Evolutionary conservation across 805 yeast species (phyloP).

Genomic region (Candida hungchunana): DNA sequence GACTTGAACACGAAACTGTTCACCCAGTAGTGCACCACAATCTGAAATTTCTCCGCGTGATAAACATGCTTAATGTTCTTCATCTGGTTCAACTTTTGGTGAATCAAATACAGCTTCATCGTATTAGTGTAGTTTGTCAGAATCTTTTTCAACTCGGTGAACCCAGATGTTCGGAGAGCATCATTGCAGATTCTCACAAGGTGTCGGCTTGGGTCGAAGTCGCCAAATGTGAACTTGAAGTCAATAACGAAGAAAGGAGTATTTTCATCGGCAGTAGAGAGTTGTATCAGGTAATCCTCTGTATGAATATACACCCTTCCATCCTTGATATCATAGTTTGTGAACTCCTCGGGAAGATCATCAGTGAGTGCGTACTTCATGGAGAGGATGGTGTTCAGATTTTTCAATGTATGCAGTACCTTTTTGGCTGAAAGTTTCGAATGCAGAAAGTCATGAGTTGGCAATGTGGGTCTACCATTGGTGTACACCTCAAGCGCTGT

Average conservation of each 20-base stretch:
- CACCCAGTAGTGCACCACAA: constrained; percentile 65
- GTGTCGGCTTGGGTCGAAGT: constrained; percentile 28
- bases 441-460: constrained; percentile 56
- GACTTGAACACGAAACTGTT: constrained; percentile 42
- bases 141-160: constrained; percentile 51
- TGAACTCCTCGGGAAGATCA: constrained; percentile 57
- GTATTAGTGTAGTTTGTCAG: constrained; percentile 58
- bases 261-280: constrained; percentile 67
- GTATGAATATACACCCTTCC: constrained; percentile 67
- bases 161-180: constrained; percentile 40
- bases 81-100: constrained; percentile 50
- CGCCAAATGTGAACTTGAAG: constrained; percentile 44
- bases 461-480: constrained; percentile 70
- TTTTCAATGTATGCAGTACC: constrained; percentile 56
- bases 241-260: constrained; percentile 78
- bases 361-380: constrained; percentile 69
- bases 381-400: constrained; percentile 68
- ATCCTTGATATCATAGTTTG: constrained; percentile 60
- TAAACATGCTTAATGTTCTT: constrained; percentile 55
- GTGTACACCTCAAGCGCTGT: constrained; percentile 85
- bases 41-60: constrained; percentile 47
- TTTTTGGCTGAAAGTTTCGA: constrained; percentile 48
- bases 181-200: constrained; percentile 56
- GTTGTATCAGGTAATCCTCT: constrained; percentile 66
- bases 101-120: constrained; percentile 57